Base-by-base conservation (phyloP, 345 rosid species). In the Citrus sp. region DNA sequence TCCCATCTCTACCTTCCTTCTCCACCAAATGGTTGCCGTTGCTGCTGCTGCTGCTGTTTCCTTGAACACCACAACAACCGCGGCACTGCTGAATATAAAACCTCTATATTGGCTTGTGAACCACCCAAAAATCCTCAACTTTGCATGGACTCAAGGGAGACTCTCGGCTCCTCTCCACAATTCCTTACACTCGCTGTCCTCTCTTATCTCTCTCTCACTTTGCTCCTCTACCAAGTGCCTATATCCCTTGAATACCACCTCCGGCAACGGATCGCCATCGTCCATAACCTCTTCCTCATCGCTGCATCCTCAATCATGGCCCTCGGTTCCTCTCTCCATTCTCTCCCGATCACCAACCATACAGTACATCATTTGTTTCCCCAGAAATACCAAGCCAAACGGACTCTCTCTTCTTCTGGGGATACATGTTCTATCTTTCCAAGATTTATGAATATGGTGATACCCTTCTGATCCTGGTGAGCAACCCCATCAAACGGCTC, bases 361-460 rank as follows among this genome's bases (percentile, higher is more conserved):
- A 67, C 84, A 55, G 72, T 81, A 82, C 71, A 28, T 86, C 72
- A 65, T 92, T 65, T 90, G 93, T 81, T 87, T 86, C 90, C 96
- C 92, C 7, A 71, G 64, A 2, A 27, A 71, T 6, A 89, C 89
- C 2, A 49, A 55, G 2, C 82, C 93, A 4, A 51, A 79, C 0
- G 96, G 96, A 2, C 92, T n/a, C 96, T 16, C 78, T 87, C 59
- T 92, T 92, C 70, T 92, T 92, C 84, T 92, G 96, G 96, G 85
- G 83, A 37, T 83, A 92, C 85, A 37, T 92, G 5, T 92, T 88
- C 79, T 92, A 92, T 77, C 89, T 92, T 67, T 92, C 93, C 35
- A 92, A 90, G 77, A 83, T 87, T 49, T 77, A 87, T 2, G 96
- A 92, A 80, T 88, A 86, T 62, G 25, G 81, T 1, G 96, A 92